phyloP scores from a whole-genome alignment of 306 rosid species.

The Lagenaria siceraria region DNA sequence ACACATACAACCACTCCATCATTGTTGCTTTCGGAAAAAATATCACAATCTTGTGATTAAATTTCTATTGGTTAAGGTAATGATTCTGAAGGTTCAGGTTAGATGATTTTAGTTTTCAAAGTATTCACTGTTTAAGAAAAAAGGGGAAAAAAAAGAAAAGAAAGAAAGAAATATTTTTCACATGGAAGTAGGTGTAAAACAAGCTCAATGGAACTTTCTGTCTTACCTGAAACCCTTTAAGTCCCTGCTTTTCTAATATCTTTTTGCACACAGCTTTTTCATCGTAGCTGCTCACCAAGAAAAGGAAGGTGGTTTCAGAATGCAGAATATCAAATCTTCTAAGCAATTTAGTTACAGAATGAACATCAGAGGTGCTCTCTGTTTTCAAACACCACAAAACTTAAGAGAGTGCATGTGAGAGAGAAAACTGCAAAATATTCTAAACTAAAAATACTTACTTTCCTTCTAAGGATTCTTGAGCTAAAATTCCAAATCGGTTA shows the following conservation, averaged over 20 bases:
- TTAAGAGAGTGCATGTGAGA: background rate
- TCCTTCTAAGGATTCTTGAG: slow-evolving; percentile 58
- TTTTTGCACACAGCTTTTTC: slow-evolving; percentile 66
- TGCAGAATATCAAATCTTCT: background rate
- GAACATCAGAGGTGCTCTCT: background rate
- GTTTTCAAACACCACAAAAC: background rate
- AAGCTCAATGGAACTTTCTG: slow-evolving; percentile 3
- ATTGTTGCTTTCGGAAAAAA: background rate
- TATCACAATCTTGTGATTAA: background rate
- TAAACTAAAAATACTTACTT: slow-evolving; percentile 38
- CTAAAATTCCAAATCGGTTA: slow-evolving; percentile 76
- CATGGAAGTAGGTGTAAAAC: background rate
- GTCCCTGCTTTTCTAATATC: slow-evolving; percentile 74
- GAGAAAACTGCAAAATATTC: slow-evolving; percentile 6
- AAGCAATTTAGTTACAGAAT: background rate
- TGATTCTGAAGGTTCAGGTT: background rate
- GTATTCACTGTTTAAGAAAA: background rate
- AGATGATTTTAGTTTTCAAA: background rate
- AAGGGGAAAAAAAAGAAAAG: too few relatives aligned
- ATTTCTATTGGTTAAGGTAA: background rate
- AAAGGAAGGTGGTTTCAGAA: slow-evolving; percentile 11
- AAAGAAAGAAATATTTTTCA: background rate
- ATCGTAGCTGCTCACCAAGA: slow-evolving; percentile 41
- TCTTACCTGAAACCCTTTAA: slow-evolving; percentile 91
- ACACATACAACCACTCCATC: background rate